These are phyloP conservation scores for Pichia sorboxylosa DNA, from an alignment of 1,139 yeast genomes.

Conservation along the genomic window DNA sequence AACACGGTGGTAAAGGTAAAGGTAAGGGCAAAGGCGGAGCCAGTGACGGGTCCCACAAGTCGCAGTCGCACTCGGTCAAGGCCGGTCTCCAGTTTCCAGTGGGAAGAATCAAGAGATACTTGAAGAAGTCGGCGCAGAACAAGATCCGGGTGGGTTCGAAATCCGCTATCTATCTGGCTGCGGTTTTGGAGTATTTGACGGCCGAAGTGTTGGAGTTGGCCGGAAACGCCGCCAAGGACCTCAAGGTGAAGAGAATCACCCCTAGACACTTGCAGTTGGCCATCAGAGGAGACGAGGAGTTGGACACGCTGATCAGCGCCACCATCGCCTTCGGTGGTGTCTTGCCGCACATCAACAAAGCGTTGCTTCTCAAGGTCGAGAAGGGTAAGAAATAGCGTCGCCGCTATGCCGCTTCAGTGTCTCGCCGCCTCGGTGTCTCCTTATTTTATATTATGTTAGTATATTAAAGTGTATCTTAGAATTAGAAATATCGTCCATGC, in stretches of 20 bases:
- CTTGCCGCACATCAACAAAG: slow-evolving; percentile 92
- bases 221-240: slow-evolving; percentile 98
- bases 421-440: neutral
- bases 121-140: slow-evolving; percentile 85
- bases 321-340: slow-evolving; percentile 99
- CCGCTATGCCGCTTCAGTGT: too few relatives aligned
- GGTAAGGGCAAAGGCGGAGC: slow-evolving; percentile 91
- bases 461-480: too few relatives aligned
- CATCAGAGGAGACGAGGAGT: slow-evolving; percentile 96
- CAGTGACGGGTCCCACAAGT: slow-evolving; percentile 48
- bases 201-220: slow-evolving; percentile 97
- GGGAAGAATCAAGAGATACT: slow-evolving; percentile 93
- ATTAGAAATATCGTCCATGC: too few relatives aligned
- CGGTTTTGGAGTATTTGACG: slow-evolving; percentile 90
- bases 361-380: slow-evolving; percentile 84
- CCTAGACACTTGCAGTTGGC: slow-evolving; percentile 98
- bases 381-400: slow-evolving; percentile 51
- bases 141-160: slow-evolving; percentile 95
- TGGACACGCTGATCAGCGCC: slow-evolving; percentile 90
- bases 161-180: slow-evolving; percentile 64
- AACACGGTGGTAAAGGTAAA: slow-evolving; percentile 59
- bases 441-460: neutral
- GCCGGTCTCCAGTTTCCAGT: slow-evolving; percentile 98
- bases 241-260: slow-evolving; percentile 95
- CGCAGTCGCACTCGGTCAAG: slow-evolving; percentile 88